phyloP scores from a whole-genome alignment of 257 asterid genomes.

The Ajuga chamaepitys region DNA sequence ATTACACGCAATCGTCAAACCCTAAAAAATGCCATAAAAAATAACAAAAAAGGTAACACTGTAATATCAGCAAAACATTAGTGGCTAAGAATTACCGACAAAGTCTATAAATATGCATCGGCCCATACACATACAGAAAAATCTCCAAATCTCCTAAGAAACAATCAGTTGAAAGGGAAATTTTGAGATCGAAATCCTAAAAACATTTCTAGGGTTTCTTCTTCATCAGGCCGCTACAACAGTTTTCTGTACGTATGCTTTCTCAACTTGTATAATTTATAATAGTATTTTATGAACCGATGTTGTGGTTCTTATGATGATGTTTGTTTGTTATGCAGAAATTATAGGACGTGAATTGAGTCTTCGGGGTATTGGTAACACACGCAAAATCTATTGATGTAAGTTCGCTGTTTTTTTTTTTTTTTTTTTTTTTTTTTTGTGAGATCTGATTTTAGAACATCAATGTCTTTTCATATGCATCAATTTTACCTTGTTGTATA shows the following conservation, averaged over 20 bases:
- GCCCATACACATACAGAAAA: neutral
- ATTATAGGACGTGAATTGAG: constrained; percentile 8
- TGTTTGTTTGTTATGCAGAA: constrained; percentile 15
- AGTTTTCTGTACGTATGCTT: no score
- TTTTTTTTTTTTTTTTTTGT: neutral
- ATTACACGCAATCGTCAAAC: neutral
- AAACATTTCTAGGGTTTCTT: constrained; percentile 19
- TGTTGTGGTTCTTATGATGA: neutral
- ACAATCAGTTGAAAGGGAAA: neutral
- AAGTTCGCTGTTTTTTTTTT: no score
- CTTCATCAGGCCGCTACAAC: constrained; percentile 11
- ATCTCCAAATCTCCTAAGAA: no score
- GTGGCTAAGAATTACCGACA: neutral
- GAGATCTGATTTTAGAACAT: neutral
- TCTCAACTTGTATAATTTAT: no score
- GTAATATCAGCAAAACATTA: constrained; percentile 13
- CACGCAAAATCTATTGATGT: constrained; percentile 3
- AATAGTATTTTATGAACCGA: neutral
- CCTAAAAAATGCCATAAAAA: no score
- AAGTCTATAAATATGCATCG: constrained; percentile 2
- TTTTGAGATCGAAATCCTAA: neutral
- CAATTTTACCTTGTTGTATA: neutral
- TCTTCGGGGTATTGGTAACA: neutral
- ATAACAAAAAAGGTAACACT: constrained; percentile 11
- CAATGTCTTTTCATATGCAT: neutral